Evolutionary conservation across 305 asterid genomes (phyloP).

Genomic region (Lippia alba): DNA sequence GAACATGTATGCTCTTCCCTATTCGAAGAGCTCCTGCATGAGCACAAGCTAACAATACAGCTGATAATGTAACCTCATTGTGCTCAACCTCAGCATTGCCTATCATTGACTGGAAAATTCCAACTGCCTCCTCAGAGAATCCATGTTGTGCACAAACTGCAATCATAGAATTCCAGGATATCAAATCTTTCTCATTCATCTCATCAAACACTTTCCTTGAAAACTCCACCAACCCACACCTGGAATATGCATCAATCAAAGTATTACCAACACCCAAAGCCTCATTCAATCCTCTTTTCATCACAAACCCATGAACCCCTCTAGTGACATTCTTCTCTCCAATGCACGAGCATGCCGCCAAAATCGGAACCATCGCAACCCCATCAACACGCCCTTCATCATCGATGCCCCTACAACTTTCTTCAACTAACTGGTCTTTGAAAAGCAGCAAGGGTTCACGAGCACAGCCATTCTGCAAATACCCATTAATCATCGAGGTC

Average conservation of each 20-base stretch:
- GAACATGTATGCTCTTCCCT: slow-evolving; percentile 76
- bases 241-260: slow-evolving; percentile 83
- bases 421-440: slow-evolving; percentile 57
- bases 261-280: slow-evolving; percentile 66
- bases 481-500: slow-evolving; percentile 87
- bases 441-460: slow-evolving; percentile 70
- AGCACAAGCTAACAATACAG: slow-evolving; percentile 78
- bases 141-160: slow-evolving; percentile 81
- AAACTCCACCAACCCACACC: slow-evolving; percentile 67
- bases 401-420: slow-evolving; percentile 31
- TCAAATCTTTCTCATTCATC: slow-evolving; percentile 65
- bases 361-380: slow-evolving; percentile 66
- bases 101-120: slow-evolving; percentile 54
- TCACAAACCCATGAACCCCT: slow-evolving; percentile 72
- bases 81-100: slow-evolving; percentile 43
- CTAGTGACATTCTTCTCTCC: slow-evolving; percentile 55
- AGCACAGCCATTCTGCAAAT: slow-evolving; percentile 57
- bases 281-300: slow-evolving; percentile 64
- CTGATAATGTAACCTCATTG: slow-evolving; percentile 70
- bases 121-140: slow-evolving; percentile 58
- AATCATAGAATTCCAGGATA: slow-evolving; percentile 84
- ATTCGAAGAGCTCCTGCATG: slow-evolving; percentile 77
- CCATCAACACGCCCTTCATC: slow-evolving; percentile 61
- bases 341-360: slow-evolving; percentile 78
- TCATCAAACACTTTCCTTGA: slow-evolving; percentile 69